Evolutionary conservation across 1,284 basidiomycete species (phyloP).

Genomic region (Ceratobasidium sp.): DNA sequence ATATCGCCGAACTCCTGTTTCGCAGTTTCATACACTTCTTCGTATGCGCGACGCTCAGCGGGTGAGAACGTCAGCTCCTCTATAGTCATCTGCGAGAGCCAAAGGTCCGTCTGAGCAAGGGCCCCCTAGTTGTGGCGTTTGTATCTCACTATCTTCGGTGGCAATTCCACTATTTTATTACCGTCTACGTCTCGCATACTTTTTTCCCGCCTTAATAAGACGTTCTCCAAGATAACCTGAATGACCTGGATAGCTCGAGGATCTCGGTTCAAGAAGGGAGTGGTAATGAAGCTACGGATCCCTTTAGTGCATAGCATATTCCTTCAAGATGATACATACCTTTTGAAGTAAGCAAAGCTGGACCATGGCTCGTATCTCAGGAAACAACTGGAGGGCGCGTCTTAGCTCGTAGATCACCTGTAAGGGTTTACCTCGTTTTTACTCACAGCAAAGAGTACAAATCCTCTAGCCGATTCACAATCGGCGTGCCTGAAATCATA

Average conservation of each 20-base stretch:
- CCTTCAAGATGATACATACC: neutral
- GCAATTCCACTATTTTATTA: slow-evolving; percentile 89
- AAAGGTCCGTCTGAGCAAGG: neutral
- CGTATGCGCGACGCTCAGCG: slow-evolving; percentile 85
- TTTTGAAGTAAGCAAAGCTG: slow-evolving; percentile 50
- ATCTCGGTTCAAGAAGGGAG: slow-evolving; percentile 89
- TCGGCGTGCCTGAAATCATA: slow-evolving; percentile 82
- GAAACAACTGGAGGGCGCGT: slow-evolving; percentile 74
- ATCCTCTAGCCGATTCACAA: slow-evolving; percentile 95
- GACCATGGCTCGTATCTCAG: slow-evolving; percentile 92
- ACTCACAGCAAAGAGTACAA: slow-evolving; percentile 87
- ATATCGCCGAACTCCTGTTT: slow-evolving; percentile 82
- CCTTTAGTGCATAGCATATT: slow-evolving; percentile 12
- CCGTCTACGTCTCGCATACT: slow-evolving; percentile 92
- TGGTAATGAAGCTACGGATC: slow-evolving; percentile 79
- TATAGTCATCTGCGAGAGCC: slow-evolving; percentile 66
- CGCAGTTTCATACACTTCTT: slow-evolving; percentile 76
- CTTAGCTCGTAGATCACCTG: neutral
- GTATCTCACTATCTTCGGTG: slow-evolving; percentile 79
- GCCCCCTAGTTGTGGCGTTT: neutral
- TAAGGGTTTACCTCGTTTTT: no score
- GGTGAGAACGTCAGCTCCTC: slow-evolving; percentile 83
- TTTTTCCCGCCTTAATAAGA: slow-evolving; percentile 94
- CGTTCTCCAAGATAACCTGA: slow-evolving; percentile 91
- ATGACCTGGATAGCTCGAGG: slow-evolving; percentile 93